These are phyloP conservation scores for Huntiella bhutanensis DNA, from an alignment of 2,329 filamentous ascomycete species.

Conservation along the genomic window DNA sequence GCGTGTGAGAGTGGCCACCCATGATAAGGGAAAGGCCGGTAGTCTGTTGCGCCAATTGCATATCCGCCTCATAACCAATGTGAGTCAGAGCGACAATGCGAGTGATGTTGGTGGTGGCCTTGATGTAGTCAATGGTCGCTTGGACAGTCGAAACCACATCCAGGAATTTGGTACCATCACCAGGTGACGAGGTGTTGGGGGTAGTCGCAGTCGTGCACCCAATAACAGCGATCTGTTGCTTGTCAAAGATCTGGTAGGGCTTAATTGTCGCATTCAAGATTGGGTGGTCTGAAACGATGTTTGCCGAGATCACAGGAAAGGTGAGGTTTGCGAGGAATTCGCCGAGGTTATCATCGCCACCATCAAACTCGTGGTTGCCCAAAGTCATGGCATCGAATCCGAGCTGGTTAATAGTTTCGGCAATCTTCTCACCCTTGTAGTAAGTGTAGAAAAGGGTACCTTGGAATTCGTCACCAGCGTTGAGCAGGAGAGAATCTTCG, in stretches of 20 bases:
- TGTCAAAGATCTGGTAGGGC: conserved; percentile 43
- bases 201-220: conserved; percentile 44
- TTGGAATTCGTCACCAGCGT: conserved; percentile 51
- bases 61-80: conserved; percentile 46
- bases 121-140: conserved; percentile 41
- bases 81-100: conserved; percentile 48
- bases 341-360: conserved; percentile 42
- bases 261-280: conserved; percentile 44
- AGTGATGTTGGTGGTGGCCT: conserved; percentile 39
- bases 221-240: conserved; percentile 42
- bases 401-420: conserved; percentile 43
- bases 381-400: conserved; percentile 51
- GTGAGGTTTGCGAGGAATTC: conserved; percentile 43
- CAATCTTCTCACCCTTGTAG: conserved; percentile 50
- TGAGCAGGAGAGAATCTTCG: conserved; percentile 43
- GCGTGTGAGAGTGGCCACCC: conserved; percentile 41
- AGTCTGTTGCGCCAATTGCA: conserved; percentile 38
- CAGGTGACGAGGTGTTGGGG: conserved; percentile 37
- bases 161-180: conserved; percentile 36
- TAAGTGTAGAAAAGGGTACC: conserved; percentile 49
- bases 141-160: conserved; percentile 40
- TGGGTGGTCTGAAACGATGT: conserved; percentile 40
- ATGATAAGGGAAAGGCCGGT: conserved; percentile 50
- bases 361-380: conserved; percentile 50
- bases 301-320: conserved; percentile 44